Evolutionary conservation across 352 stramenopile genomes (phyloP).

Genomic region (Pythium guiyangense): DNA sequence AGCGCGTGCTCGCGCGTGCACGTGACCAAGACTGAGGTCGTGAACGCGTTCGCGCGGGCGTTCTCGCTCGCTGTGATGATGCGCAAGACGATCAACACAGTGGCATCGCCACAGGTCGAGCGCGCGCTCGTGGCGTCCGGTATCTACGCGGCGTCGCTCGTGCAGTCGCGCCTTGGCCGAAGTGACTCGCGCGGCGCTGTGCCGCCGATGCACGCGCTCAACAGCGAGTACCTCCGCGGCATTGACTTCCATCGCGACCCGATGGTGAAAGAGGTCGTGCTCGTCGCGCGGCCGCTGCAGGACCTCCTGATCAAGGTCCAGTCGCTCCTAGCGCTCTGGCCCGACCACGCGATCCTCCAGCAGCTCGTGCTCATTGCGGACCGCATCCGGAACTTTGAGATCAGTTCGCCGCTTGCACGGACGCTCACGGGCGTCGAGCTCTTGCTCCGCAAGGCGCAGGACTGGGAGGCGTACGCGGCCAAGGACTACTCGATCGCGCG

Average conservation of each 20-base stretch:
- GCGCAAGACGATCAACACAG: slow-evolving; percentile 60
- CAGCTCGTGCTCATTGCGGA: slow-evolving; percentile 91
- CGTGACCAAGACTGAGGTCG: slow-evolving; percentile 38
- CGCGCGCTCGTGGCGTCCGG: slow-evolving; percentile 43
- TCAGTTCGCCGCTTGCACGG: slow-evolving; percentile 84
- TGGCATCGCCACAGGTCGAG: slow-evolving; percentile 37
- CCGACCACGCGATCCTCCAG: slow-evolving; percentile 96
- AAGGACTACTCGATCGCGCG: slow-evolving; percentile 88
- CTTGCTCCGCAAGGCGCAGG: slow-evolving; percentile 95
- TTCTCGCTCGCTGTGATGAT: slow-evolving; percentile 71
- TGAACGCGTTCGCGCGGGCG: slow-evolving; percentile 59
- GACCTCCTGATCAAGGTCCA: slow-evolving; percentile 88
- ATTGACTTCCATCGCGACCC: slow-evolving; percentile 94
- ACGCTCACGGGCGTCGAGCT: slow-evolving; percentile 95
- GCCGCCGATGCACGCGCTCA: slow-evolving; percentile 52
- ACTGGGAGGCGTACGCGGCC: slow-evolving; percentile 98
- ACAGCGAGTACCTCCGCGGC: slow-evolving; percentile 67
- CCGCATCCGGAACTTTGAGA: slow-evolving; percentile 84
- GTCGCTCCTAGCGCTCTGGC: slow-evolving; percentile 92
- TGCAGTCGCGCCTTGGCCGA: slow-evolving; percentile 57
- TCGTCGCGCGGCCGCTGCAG: slow-evolving; percentile 85
- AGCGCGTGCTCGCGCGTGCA: slow-evolving; percentile 37
- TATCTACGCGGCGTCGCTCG: slow-evolving; percentile 60
- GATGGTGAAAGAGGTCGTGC: slow-evolving; percentile 90
- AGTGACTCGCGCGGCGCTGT: slow-evolving; percentile 31